phyloP scores from a whole-genome alignment of 2,329 filamentous ascomycete genomes.

The Trichoderma guizhouense region DNA sequence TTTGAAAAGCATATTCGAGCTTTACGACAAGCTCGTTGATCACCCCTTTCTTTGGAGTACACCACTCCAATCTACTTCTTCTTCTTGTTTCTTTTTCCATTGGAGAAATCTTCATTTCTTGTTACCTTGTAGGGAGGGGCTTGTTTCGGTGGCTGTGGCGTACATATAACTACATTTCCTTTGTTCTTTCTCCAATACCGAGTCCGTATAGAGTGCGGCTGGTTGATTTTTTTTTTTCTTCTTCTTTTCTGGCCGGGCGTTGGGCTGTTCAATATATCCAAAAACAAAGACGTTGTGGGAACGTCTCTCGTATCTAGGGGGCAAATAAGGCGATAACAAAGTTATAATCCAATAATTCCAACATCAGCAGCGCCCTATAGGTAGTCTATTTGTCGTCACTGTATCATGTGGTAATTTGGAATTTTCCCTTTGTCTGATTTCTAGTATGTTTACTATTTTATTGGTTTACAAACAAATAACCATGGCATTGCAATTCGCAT shows the following conservation, averaged over 20 bases:
- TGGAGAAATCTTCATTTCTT: not conserved
- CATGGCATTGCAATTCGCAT: not conserved
- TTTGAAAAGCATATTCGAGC: not conserved
- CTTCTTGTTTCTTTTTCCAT: not conserved
- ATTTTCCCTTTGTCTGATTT: conserved; percentile 5
- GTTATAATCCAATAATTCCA: conserved; percentile 16
- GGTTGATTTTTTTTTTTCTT: not conserved
- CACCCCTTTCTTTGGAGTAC: not conserved
- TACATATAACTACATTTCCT: conserved; percentile 10
- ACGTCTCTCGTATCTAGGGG: conserved; percentile 15
- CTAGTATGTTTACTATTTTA: conserved; percentile 11
- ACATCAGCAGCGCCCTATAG: not conserved
- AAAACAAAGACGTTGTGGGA: conserved; percentile 11
- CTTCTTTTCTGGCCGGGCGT: not conserved
- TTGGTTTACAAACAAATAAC: not conserved
- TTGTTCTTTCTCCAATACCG: not conserved
- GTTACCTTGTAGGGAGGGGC: not conserved
- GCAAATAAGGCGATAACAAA: conserved; percentile 8
- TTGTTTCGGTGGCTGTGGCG: not conserved
- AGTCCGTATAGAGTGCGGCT: conserved; percentile 7
- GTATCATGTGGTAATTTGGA: not conserved
- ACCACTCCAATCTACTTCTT: not conserved
- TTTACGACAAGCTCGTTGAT: not conserved
- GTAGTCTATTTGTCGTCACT: not conserved
- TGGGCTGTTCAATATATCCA: conserved; percentile 19